phyloP scores from a whole-genome alignment of 805 yeast species.

The Grigorovia transvaalensis region DNA sequence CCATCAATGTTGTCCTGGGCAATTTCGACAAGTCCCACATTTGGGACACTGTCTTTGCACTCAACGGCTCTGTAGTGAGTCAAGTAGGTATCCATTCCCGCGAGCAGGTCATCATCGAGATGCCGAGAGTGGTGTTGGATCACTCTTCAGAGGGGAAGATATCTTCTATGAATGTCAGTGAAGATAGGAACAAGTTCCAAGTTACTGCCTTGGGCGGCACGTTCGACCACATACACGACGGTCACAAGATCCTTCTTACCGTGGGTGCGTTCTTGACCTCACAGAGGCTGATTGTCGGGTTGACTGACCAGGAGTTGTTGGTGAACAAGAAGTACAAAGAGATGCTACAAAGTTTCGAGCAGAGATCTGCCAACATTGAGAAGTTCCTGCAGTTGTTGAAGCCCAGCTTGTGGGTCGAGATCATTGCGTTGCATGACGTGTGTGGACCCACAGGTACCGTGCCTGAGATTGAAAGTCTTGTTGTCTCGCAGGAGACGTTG shows the following conservation, averaged over 20 bases:
- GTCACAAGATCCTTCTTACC: slow-evolving; percentile 78
- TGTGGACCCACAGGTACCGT: slow-evolving; percentile 89
- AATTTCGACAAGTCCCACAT: slow-evolving; percentile 5
- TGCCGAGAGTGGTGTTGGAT: neutral
- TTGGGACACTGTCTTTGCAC: slow-evolving; percentile 14
- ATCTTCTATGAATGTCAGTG: neutral
- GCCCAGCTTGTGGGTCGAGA: slow-evolving; percentile 38
- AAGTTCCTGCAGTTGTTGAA: slow-evolving; percentile 40
- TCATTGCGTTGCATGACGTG: slow-evolving; percentile 64
- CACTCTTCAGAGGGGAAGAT: neutral
- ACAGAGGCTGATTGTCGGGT: slow-evolving; percentile 58
- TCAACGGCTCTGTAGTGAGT: slow-evolving; percentile 1
- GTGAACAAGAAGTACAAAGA: slow-evolving; percentile 66
- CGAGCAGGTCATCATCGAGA: neutral
- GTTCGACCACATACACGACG: slow-evolving; percentile 92
- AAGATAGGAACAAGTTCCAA: slow-evolving; percentile 20
- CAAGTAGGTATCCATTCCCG: neutral
- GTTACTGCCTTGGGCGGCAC: slow-evolving; percentile 84
- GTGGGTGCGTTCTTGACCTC: slow-evolving; percentile 55
- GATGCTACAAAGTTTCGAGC: slow-evolving; percentile 46
- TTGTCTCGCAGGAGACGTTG: slow-evolving; percentile 71
- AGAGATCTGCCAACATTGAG: slow-evolving; percentile 38
- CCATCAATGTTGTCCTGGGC: slow-evolving; percentile 19
- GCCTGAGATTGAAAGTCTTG: slow-evolving; percentile 63
- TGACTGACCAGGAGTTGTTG: slow-evolving; percentile 68